Evolutionary conservation across 2,329 filamentous ascomycete genomes (phyloP).

Genomic region (Neophaeococcomyces mojaviensis): DNA sequence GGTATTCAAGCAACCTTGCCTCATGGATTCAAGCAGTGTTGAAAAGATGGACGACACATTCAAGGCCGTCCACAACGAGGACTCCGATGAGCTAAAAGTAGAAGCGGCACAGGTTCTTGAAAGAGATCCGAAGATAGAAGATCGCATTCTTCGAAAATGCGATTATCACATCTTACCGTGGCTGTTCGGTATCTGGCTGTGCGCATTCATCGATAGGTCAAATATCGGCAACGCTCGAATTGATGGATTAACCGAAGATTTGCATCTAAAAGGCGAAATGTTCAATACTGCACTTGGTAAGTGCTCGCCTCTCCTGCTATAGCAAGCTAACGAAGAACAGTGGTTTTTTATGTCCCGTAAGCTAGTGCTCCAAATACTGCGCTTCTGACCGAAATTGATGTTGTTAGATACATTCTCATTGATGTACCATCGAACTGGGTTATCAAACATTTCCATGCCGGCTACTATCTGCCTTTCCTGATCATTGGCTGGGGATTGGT

Average conservation of each 20-base stretch:
- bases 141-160: constrained; percentile 4
- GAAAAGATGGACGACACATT: too few relatives aligned
- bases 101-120: constrained; percentile 1
- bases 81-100: constrained; percentile 1
- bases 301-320: neutral
- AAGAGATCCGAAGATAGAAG: constrained; percentile 1
- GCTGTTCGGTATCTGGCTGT: constrained; percentile 58
- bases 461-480: constrained; percentile 10
- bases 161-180: constrained; percentile 47
- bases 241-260: constrained; percentile 52
- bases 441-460: constrained; percentile 11
- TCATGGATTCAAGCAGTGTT: too few relatives aligned
- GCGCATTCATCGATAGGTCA: constrained; percentile 60
- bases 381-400: too few relatives aligned
- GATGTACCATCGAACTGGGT: constrained; percentile 14
- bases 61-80: too few relatives aligned
- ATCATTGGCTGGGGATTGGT: constrained; percentile 11
- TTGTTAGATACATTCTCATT: constrained; percentile 11
- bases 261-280: constrained; percentile 24
- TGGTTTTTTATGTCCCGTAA: constrained; percentile 12
- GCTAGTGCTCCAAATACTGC: too few relatives aligned
- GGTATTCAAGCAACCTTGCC: too few relatives aligned
- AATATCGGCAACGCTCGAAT: constrained; percentile 67
- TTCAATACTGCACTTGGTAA: constrained; percentile 5
- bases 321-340: neutral